Evolutionary conservation across 441 rosid species (phyloP).

Genomic region (Flueggea neowawraea): DNA sequence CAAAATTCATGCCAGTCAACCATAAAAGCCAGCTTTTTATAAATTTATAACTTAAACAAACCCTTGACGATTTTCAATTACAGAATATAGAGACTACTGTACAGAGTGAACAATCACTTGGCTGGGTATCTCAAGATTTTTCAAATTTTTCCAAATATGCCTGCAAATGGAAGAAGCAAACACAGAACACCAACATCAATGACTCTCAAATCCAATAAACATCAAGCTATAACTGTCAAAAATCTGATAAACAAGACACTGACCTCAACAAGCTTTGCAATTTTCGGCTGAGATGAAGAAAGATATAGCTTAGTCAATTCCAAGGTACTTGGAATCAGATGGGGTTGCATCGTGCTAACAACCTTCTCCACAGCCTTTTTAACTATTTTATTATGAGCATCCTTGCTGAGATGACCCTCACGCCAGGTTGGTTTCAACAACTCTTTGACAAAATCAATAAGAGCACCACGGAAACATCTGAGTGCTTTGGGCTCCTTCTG

Average conservation of each 20-base stretch:
- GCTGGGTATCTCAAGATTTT: slow-evolving; percentile 50
- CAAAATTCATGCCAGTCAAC: slow-evolving; percentile 18
- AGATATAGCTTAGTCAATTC: slow-evolving; percentile 64
- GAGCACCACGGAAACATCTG: slow-evolving; percentile 59
- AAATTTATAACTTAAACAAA: slow-evolving; percentile 17
- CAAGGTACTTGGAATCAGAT: slow-evolving; percentile 54
- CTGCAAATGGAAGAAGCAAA: slow-evolving; percentile 47
- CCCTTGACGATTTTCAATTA: slow-evolving; percentile 6
- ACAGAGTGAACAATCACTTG: slow-evolving; percentile 27
- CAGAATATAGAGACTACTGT: slow-evolving; percentile 21
- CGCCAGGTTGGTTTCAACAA: slow-evolving; percentile 82
- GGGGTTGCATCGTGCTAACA: slow-evolving; percentile 52
- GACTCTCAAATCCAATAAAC: slow-evolving; percentile 6
- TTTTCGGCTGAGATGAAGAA: slow-evolving; percentile 48
- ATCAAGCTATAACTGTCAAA: slow-evolving; percentile 1
- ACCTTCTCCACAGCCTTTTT: slow-evolving; percentile 80
- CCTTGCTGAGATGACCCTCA: slow-evolving; percentile 77
- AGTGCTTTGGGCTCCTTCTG: slow-evolving; percentile 43
- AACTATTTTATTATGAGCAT: slow-evolving; percentile 73
- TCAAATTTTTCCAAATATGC: slow-evolving; percentile 67
- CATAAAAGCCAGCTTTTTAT: slow-evolving; percentile 17
- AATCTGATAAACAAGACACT: slow-evolving; percentile 21
- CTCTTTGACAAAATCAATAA: slow-evolving; percentile 68
- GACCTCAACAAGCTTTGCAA: slow-evolving; percentile 86
- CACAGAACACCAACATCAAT: slow-evolving; percentile 15